Evolutionary conservation across 208 protist species (phyloP).

Genomic region (Crithidia bombi): DNA sequence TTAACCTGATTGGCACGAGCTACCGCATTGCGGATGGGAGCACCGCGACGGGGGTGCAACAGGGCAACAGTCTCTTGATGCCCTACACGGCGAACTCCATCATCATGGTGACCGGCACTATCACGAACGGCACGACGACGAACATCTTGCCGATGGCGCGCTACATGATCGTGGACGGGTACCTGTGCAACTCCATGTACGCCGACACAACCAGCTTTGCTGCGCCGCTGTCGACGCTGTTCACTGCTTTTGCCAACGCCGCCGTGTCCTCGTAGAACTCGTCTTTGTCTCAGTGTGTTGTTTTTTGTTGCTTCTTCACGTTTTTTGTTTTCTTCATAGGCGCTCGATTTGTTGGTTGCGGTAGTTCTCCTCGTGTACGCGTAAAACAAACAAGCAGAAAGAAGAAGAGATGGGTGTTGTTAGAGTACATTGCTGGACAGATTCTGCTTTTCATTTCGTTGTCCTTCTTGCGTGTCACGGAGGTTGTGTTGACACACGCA

Average conservation of each 20-base stretch:
- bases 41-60: conserved; percentile 18
- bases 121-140: neutral
- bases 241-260: neutral
- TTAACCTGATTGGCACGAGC: conserved; percentile 28
- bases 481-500: no score
- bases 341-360: no score
- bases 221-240: conserved; percentile 4
- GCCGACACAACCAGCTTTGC: conserved; percentile 16
- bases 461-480: no score
- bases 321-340: neutral
- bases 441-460: no score
- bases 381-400: neutral
- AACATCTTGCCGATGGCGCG: conserved; percentile 31
- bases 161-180: conserved; percentile 25
- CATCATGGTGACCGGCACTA: conserved; percentile 24
- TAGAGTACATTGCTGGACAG: neutral
- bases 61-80: conserved; percentile 21
- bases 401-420: neutral
- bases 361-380: no score
- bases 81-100: conserved; percentile 26
- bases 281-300: neutral
- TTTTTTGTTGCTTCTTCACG: neutral
- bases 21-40: conserved; percentile 22
- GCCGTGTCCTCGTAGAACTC: conserved; percentile 3
- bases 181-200: conserved; percentile 27